Evolutionary conservation across 768 basidiomycete genomes (phyloP), one percentile per base, ranked within the genome.

Genomic region (Glaciozyma martinii): DNA sequence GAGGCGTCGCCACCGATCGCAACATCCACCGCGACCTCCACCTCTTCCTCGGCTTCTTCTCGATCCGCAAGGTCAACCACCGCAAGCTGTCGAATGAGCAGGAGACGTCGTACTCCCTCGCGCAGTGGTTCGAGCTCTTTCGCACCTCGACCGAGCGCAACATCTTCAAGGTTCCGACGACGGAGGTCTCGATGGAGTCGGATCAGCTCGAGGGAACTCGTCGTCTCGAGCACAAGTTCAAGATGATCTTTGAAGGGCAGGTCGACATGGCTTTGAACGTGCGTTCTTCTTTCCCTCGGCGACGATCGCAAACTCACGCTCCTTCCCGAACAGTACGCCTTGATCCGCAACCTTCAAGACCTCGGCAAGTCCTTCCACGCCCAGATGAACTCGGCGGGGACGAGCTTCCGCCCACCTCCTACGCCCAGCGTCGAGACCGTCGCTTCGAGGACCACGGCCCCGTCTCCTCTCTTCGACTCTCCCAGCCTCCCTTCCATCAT

Each of bases 391-490:
- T 61, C 53, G 27, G 64, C 60, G 29, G 25, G 46, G 58, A n/a
- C 58, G 15, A 10, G 23, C 8, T 32, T 18, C 46, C 23, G 15
- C 87, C 54, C n/a, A 54, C 59, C 33, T 87, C 87, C 87, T 87
- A 74, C 86, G 86, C 4, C 88, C 88, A 15, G 30, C 56, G 56
- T 21, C 40, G 43, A 29, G 9, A 8, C 29, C 16, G 10, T 25
- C 54, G 13, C 3, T 3, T n/a, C 32, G 30, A 32, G 21, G 8
- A 19, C 6, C 54, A 6, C 9, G 19, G 5, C 29, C 54, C 21
- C 10, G 19, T 50, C 49, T 19, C 21, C 32, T n/a, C 32, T 9
- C 3, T 3, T 23, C 23, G 12, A 25, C 29, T 33, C 54, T 2
- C n/a, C 13, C 32, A 30, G 32, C 12, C 54, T n/a, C 54, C 37